These are phyloP conservation scores for Gossypium mustelinum DNA, from an alignment of 345 rosid species.

Conservation along the genomic window DNA sequence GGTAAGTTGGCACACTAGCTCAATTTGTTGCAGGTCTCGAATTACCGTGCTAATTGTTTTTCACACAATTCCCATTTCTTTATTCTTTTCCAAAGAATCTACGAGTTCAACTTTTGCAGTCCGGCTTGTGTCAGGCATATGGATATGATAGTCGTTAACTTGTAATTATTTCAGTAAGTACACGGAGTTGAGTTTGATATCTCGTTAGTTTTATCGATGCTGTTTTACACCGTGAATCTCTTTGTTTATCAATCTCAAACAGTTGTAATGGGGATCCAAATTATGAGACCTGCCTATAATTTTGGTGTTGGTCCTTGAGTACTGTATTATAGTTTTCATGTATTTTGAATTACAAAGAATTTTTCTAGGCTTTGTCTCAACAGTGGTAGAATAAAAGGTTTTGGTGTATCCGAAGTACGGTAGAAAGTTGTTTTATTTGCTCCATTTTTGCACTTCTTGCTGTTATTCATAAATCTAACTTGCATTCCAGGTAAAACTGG, in stretches of 20 bases:
- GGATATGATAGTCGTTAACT: neutral
- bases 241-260: neutral
- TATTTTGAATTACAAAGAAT: too few species aligned
- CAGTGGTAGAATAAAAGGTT: too few species aligned
- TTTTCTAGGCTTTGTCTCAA: too few species aligned
- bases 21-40: neutral
- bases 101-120: neutral
- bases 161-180: constrained; percentile 8
- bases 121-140: neutral
- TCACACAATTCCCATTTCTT: constrained; percentile 4
- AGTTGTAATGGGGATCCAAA: neutral
- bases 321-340: neutral
- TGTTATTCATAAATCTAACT: too few species aligned
- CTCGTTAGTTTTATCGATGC: neutral
- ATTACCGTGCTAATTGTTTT: neutral
- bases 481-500: too few species aligned
- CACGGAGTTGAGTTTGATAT: neutral
- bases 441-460: too few species aligned
- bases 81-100: neutral
- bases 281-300: neutral
- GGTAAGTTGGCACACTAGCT: constrained; percentile 7
- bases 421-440: too few species aligned
- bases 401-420: too few species aligned
- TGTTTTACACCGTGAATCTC: neutral
- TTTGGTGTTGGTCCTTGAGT: neutral